Conservation (phyloP, 306 rosid species). For the Dicorynia guianensis region DNA sequence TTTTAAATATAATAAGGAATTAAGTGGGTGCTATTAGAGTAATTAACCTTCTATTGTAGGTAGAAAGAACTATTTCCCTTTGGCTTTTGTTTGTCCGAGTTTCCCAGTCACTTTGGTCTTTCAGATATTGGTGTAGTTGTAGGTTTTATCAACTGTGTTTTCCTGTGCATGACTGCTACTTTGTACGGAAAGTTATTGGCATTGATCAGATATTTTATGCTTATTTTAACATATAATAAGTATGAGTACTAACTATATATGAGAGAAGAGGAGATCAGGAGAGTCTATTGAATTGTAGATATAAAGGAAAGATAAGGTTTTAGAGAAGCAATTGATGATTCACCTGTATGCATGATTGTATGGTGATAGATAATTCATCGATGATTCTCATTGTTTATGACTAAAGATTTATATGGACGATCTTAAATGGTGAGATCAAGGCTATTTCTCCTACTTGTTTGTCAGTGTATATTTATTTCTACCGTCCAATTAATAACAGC, state of each 20-base stretch:
- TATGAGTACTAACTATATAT: neutral
- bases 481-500: constrained; percentile 12
- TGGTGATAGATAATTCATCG: neutral
- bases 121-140: constrained; percentile 3
- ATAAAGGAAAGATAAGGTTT: constrained; percentile 19
- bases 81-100: constrained; percentile 15
- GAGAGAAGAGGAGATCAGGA: constrained; percentile 19
- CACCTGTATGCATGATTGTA: constrained; percentile 3
- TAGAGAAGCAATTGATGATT: constrained; percentile 4
- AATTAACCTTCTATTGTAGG: neutral
- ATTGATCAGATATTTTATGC: constrained; percentile 37
- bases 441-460: neutral
- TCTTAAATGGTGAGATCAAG: constrained; percentile 8
- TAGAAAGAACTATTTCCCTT: constrained; percentile 31
- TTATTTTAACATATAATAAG: constrained; percentile 13
- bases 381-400: neutral
- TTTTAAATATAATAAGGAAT: neutral
- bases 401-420: neutral
- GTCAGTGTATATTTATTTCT: neutral
- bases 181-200: constrained; percentile 26
- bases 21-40: constrained; percentile 19
- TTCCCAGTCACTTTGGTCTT: constrained; percentile 15
- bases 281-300: neutral
- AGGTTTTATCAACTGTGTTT: neutral
- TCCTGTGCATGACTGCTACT: constrained; percentile 12